Base-by-base conservation (phyloP, 1,284 basidiomycete species). In the Apiotrichum laibachii region DNA sequence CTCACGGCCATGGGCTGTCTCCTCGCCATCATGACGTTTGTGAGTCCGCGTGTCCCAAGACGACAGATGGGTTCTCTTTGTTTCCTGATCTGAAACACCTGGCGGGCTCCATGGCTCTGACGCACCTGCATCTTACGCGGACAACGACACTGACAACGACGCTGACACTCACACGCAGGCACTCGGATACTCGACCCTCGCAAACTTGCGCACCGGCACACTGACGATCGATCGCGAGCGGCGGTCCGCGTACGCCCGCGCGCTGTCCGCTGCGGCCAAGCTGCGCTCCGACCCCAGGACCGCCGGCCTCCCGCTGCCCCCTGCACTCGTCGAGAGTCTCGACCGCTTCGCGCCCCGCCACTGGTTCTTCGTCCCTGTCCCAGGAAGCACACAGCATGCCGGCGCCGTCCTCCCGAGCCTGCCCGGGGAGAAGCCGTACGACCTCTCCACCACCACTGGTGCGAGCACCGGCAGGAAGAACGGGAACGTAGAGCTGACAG, bases 151-250 rank as follows among this genome's bases (percentile, higher is more conserved):
- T 31, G 26, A n/a, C n/a, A n/a, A n/a, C 31, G 7, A 48, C 4
- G 34, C 56, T 57, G 48, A 56, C 58, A 19, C n/a, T n/a, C n/a
- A n/a, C 26, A 3, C 26, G 10, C 44, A 75, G 72, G 70, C 62
- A 11, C 59, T 75, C 11, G 72, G 65, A 2, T 58, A 49, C 34
- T 57, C 65, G 21, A 66, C 70, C 0, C 53, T 70, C 16, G n/a
- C 35, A 7, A 46, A 63, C 5, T 46, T 72, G 15, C 55, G 50
- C 15, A 26, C 50, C 19, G 70, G 71, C 18, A 52, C 67, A 31
- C 63, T 76, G 8, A 73, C 70, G 0, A 65, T 75, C 56, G 74
- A 76, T 55, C 40, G 57, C 13, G 69, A 68, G 37, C 66, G 74
- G 13, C 53, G 56, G 0, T 44, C 59, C 15, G 60, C 69, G 1